Percentiles rank a stretch among this genome's conserved stretches.
Conservation (phyloP, 805 yeast species). For the Jamesozyma lodderae region DNA sequence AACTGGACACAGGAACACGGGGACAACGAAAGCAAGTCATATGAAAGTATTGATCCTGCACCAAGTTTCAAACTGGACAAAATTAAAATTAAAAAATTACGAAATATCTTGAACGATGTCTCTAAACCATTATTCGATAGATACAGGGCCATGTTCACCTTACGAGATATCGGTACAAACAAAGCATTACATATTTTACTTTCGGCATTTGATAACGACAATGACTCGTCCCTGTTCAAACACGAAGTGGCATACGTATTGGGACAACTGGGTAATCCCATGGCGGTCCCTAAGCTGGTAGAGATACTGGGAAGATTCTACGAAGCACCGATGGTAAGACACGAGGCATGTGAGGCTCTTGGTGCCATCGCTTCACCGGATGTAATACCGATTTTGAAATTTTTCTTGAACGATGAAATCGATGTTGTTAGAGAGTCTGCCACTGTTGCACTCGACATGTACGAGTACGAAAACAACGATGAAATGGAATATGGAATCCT, state of each 20-base stretch:
- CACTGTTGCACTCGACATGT: constrained; percentile 93
- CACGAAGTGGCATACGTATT: constrained; percentile 97
- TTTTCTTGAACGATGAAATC: constrained; percentile 69
- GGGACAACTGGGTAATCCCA: constrained; percentile 92
- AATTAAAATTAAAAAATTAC: constrained; percentile 53
- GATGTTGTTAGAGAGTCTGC: constrained; percentile 92
- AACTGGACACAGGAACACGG: constrained; percentile 83
- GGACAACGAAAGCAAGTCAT: constrained; percentile 23
- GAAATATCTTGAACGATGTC: constrained; percentile 63
- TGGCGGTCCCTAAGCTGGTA: constrained; percentile 78
- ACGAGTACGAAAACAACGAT: constrained; percentile 80
- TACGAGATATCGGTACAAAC: constrained; percentile 86
- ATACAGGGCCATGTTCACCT: constrained; percentile 94
- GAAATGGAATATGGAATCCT: constrained; percentile 59
- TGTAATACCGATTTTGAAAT: constrained; percentile 75
- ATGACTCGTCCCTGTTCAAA: constrained; percentile 86
- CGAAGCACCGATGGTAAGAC: constrained; percentile 97
- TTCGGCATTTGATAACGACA: constrained; percentile 48
- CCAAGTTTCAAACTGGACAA: constrained; percentile 73
- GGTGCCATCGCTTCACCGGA: constrained; percentile 95
- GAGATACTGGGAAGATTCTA: constrained; percentile 62
- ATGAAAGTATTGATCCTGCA: constrained; percentile 90
- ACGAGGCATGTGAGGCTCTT: constrained; percentile 96
- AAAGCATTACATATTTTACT: constrained; percentile 90
- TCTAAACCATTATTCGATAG: constrained; percentile 74